These are phyloP conservation scores for Trypanosomatidae sp. DNA, from an alignment of 208 protist species.

Conservation along the genomic window DNA sequence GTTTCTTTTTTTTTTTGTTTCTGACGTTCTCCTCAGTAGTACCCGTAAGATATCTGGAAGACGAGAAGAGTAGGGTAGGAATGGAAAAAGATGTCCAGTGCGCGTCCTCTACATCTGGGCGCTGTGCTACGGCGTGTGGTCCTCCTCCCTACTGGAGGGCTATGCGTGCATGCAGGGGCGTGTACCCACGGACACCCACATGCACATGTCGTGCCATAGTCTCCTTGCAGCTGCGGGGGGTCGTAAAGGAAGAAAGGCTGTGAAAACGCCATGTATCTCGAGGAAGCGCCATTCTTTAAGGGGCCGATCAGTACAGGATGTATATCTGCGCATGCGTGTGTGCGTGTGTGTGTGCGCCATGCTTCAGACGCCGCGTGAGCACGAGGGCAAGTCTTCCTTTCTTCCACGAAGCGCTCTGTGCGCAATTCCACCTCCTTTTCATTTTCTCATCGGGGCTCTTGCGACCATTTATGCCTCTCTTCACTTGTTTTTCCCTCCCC, in stretches of 20 bases:
- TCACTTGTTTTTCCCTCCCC: not conserved
- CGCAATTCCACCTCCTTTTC: not conserved
- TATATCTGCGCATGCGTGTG: not conserved
- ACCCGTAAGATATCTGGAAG: constrained; percentile 2
- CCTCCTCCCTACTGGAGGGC: not conserved
- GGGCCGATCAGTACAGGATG: not conserved
- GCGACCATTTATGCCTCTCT: not conserved
- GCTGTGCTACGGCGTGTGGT: not conserved
- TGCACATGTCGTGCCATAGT: not conserved
- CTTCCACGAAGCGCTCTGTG: not conserved
- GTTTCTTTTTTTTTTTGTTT: not conserved
- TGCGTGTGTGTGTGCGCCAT: not conserved
- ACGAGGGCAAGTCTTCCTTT: not conserved
- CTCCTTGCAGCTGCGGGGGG: not conserved
- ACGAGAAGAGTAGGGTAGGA: too few species aligned
- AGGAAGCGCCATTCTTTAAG: not conserved
- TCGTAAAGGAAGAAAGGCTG: not conserved
- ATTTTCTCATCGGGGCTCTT: not conserved
- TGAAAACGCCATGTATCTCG: not conserved
- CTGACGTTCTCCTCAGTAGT: not conserved
- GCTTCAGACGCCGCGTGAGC: not conserved
- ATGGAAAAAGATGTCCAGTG: not conserved
- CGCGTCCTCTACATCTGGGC: not conserved
- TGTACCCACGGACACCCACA: not conserved
- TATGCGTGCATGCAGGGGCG: not conserved